Base-by-base conservation (phyloP, 2,329 filamentous ascomycete species). In the Pseudovirgaria hyperparasitica region DNA sequence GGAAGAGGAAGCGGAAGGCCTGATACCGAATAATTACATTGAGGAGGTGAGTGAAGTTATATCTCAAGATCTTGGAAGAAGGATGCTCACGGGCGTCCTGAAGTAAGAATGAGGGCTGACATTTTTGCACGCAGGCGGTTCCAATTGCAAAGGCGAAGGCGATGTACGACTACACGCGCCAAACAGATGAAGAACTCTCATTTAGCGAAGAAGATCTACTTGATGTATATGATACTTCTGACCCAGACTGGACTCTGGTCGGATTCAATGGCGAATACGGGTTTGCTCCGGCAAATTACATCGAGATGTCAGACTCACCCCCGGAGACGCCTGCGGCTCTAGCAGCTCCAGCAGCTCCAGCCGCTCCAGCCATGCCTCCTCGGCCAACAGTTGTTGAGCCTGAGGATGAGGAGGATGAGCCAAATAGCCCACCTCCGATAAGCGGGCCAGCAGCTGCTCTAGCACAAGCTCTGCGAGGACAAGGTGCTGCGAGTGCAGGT, bases 111-210 rank as follows among this genome's bases (percentile, higher is more conserved):
- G 18, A 22, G 19, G 7, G 26, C 29, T 31, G 26, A 31, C n/a
- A 10, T 14, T 14, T 9, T 9, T 2, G 4, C 18, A 32, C 33
- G 28, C 40, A 82, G 75, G 76, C 76, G 32, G 60, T 67, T 43
- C 70, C 80, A 14, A 55, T 71, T 35, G 63, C 72, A 35, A 67
- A 76, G 40, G 90, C 87, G 26, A 85, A 79, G 53, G 82, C 90
- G n/a, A 70, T 96, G n/a, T 98, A 87, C 62, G 90, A 98, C 54
- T 98, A 98, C 54, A 82, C 82, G 26, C 74, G 87, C 43, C 90
- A 98, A 60, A 98, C 90, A 14, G 90, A 98, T 48, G 90, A 98
- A 57, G 90, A 98, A 57, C 66, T 98, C 7, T 96, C 87, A 14
- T 96, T 98, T 50, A 71, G 82, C 25, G 90, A 98, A 60, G 86